phyloP scores from a whole-genome alignment of 129 eudicot species.

The Flaveria brownii region DNA sequence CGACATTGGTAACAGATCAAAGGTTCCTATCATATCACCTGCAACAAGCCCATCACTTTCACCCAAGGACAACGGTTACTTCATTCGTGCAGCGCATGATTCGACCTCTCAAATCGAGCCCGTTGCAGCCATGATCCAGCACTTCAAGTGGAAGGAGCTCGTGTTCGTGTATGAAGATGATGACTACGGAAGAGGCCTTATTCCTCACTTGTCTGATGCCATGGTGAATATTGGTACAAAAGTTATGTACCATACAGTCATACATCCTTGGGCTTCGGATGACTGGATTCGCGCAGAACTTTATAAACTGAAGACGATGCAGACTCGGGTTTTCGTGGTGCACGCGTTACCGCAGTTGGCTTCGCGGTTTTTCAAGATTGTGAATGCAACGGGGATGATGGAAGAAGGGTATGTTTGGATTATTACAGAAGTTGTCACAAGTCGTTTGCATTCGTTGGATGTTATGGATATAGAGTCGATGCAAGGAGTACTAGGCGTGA shows the following conservation, averaged over 20 bases:
- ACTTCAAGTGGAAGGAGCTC: background rate
- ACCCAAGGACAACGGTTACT: background rate
- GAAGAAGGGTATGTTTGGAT: constrained; percentile 17
- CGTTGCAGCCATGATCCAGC: background rate
- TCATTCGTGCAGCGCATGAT: background rate
- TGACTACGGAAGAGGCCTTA: constrained; percentile 9
- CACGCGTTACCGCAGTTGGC: background rate
- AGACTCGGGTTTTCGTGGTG: constrained; percentile 15
- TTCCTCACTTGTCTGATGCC: constrained; percentile 2
- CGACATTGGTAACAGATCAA: background rate
- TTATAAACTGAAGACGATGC: constrained; percentile 10
- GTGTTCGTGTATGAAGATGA: constrained; percentile 4
- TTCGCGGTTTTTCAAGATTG: background rate
- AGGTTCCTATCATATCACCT: background rate
- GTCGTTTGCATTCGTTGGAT: constrained; percentile 17
- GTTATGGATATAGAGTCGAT: background rate
- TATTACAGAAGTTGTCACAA: constrained; percentile 4
- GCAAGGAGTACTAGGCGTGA: constrained; percentile 10
- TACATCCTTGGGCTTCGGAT: constrained; percentile 14
- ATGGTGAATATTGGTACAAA: background rate
- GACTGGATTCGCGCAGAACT: background rate
- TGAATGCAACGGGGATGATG: background rate
- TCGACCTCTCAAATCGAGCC: background rate
- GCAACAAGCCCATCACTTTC: constrained; percentile 2
- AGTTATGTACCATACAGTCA: constrained; percentile 10